Conservation (phyloP, 208 protist species). For the Leishmania amazonensis region DNA sequence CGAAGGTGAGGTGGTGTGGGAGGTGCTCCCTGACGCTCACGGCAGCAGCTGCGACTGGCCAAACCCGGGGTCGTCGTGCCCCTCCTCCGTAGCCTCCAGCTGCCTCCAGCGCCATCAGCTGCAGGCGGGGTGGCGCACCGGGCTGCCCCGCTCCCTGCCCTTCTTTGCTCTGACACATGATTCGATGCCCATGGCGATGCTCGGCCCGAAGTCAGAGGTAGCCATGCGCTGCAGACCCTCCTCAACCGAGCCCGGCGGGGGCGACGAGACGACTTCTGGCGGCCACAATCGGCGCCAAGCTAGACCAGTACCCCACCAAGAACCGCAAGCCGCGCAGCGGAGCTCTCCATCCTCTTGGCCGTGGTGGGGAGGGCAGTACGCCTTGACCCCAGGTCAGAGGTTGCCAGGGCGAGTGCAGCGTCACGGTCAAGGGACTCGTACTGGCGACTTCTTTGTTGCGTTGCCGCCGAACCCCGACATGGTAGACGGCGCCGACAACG, state of each 20-base stretch:
- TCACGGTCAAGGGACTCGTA: background rate
- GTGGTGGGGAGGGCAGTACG: background rate
- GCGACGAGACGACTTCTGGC: background rate
- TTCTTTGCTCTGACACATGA: constrained; percentile 11
- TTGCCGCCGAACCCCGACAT: background rate
- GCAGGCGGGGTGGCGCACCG: constrained; percentile 23
- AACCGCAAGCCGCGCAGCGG: background rate
- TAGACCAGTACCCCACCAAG: background rate
- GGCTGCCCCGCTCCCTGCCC: constrained; percentile 21
- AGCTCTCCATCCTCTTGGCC: background rate
- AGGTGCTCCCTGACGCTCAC: constrained; percentile 4
- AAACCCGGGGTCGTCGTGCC: constrained; percentile 7
- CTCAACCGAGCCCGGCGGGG: constrained; percentile 3
- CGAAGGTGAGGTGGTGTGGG: background rate
- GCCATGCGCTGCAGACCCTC: background rate
- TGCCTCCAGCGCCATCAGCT: constrained; percentile 20
- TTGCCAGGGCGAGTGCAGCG: background rate
- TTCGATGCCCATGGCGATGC: background rate
- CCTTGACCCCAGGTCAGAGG: background rate
- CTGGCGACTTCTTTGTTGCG: background rate
- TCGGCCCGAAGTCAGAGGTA: background rate
- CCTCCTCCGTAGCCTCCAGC: constrained; percentile 17
- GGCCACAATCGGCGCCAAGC: background rate
- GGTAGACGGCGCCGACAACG: background rate
- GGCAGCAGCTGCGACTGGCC: background rate